Evolutionary conservation across 371 early-diverging fungal genomes (phyloP), one percentile per base, ranked within the genome.

Genomic region (Mortierella sp.): DNA sequence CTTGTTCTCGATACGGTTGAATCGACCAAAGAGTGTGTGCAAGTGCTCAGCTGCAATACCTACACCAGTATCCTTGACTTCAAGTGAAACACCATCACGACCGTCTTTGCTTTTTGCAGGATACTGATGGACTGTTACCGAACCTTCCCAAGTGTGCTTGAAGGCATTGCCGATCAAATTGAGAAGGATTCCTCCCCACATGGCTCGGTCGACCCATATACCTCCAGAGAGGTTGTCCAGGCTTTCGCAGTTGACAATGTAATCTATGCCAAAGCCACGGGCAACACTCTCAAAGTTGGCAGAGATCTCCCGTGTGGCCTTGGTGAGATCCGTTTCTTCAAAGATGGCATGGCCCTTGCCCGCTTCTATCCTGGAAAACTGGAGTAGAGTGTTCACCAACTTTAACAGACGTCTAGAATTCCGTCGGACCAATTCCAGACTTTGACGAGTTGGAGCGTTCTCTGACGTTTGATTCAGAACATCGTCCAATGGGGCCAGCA

Each of bases 401-500:
- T 79, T 82, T 21, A 83, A 64, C 16, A 86, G 59, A 6, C 86
- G 72, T 19, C 76, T 42, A 3, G 82, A 68, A 42, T 86, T 86
- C 24, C 82, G 63, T 21, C 72, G 78, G 19, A 82, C 81, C 64
- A 83, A 69, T 30, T 70, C 61, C 31, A 82, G 54, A 19, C 58
- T 50, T 24, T 60, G 21, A 21, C 61, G 41, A 16, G 53, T 61
- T 23, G 81, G 34, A 5, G 73, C 34, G 31, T 72, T 49, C 53
- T 50, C 63, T 26, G 79, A 54, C 9, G 79, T 72, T 4, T 45
- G 64, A 14, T 30, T 43, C 21, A 85, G 49, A 12, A 68, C 71
- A 53, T 85, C 85, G 9, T 85, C 83, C 19, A 83, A 54, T 8
- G 85, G 85, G 0, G 81, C 78, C n/a, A 85, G 53, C 66, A 85